Evolutionary conservation across 1,284 basidiomycete species (phyloP), one percentile per base, ranked within the genome.

Genomic region (Mycosarcoma mackinlayi): DNA sequence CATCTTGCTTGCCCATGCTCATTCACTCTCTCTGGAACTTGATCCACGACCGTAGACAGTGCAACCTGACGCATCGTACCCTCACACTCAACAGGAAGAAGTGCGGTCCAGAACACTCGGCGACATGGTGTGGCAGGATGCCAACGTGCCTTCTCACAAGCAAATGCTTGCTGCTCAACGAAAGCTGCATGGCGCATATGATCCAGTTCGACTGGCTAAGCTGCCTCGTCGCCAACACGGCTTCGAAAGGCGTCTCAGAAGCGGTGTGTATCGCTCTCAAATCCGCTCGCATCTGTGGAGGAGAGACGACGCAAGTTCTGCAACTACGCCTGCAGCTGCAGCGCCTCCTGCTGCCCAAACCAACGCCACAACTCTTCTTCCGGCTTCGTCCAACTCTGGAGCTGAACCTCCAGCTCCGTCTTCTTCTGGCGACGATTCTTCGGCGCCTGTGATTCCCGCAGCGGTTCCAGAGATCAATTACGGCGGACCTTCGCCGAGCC

Each of bases 161-260:
- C 28, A 48, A 18, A 41, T 53, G 4, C 54, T 69, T 2, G 56
- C 51, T 2, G 40, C 23, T 4, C 25, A 63, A 14, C 55, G 66
- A 6, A 44, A 27, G 13, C 19, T 35, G 14, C 48, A 53, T n/a
- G 66, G 60, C 9, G 60, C 66, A 3, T 63, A 69, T 24, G 50
- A 62, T 21, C 50, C 50, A 14, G 54, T 34, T 14, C 65, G 51
- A 1, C 45, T 61, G 2, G 18, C 48, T 16, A 39, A 60, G 33
- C 21, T 25, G 2, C 18, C 37, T 16, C 37, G 31, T 5, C 46
- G 19, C 2, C 30, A 16, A 2, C 18, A 10, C 4, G 37, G 11
- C 18, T 13, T 31, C 14, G 19, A 38, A 21, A 38, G 8, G 13
- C 37, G 8, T 14, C 16, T n/a, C 45, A 27, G 18, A 38, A n/a